These are phyloP conservation scores for Malus sieversii DNA, from an alignment of 306 rosid genomes.

Conservation along the genomic window DNA sequence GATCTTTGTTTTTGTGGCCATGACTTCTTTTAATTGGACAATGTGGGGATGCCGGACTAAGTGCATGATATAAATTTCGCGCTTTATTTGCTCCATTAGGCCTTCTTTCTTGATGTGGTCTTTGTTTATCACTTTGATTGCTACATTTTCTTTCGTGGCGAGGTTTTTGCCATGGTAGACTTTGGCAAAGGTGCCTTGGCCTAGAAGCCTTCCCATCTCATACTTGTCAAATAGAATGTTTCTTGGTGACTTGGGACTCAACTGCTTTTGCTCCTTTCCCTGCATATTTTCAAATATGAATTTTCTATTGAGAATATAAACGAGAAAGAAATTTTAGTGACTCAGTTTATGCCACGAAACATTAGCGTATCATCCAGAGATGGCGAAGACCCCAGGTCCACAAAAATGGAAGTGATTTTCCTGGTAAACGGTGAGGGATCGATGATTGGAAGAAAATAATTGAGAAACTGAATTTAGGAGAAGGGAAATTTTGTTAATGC, in stretches of 20 bases:
- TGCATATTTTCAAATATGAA: constrained; percentile 12
- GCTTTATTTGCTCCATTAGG: constrained; percentile 57
- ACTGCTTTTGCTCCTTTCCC: background rate
- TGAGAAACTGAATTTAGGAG: background rate
- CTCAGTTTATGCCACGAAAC: background rate
- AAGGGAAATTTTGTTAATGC: background rate
- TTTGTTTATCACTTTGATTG: constrained; percentile 64
- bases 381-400: background rate
- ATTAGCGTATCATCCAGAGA: background rate
- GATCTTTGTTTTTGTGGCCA: constrained; percentile 71
- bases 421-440: background rate
- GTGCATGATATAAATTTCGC: constrained; percentile 70
- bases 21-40: constrained; percentile 72
- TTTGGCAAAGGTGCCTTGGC: constrained; percentile 79
- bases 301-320: background rate
- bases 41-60: constrained; percentile 66
- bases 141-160: constrained; percentile 50
- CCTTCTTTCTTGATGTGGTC: constrained; percentile 59
- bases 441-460: background rate
- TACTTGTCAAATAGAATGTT: constrained; percentile 55
- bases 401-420: background rate
- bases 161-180: constrained; percentile 50
- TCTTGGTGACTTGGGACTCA: background rate
- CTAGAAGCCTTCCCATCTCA: constrained; percentile 66
- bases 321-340: background rate